A percentile compares a stretch with the other conserved stretches of the same genome.
These are phyloP conservation scores for Penicillium cinerascens DNA, from an alignment of 495 filamentous ascomycete species.

Conservation along the genomic window DNA sequence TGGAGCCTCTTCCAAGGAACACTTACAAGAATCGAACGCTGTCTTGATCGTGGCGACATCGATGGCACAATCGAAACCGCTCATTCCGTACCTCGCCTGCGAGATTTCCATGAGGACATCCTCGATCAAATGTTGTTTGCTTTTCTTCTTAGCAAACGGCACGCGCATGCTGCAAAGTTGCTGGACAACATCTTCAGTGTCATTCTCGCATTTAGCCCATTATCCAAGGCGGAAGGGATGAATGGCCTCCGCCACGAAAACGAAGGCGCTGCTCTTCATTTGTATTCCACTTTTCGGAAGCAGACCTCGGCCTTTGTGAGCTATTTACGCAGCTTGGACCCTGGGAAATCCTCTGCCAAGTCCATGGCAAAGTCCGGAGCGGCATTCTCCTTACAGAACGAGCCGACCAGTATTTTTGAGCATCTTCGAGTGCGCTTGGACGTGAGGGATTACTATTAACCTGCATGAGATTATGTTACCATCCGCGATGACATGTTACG, in stretches of 20 bases:
- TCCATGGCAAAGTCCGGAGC: conserved; percentile 24
- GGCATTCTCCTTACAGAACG: conserved; percentile 26
- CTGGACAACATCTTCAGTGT: conserved; percentile 74
- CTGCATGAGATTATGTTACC: background rate
- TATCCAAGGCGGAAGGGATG: conserved; percentile 43
- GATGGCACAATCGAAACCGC: conserved; percentile 51
- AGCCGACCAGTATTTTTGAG: conserved; percentile 45
- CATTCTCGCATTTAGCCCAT: conserved; percentile 64
- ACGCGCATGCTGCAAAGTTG: conserved; percentile 62
- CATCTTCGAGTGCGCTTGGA: conserved; percentile 47
- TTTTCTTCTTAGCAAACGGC: conserved; percentile 56
- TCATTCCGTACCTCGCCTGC: conserved; percentile 56
- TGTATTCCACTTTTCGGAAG: conserved; percentile 63
- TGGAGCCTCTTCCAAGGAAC: conserved; percentile 69
- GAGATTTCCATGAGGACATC: conserved; percentile 69
- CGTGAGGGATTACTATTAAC: conserved; percentile 48
- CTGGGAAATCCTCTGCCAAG: conserved; percentile 44
- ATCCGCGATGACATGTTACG: background rate
- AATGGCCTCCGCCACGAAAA: conserved; percentile 33
- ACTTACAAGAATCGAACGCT: conserved; percentile 59
- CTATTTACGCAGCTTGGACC: conserved; percentile 41
- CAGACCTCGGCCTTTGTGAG: conserved; percentile 62
- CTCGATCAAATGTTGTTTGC: conserved; percentile 76
- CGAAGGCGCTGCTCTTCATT: conserved; percentile 42
- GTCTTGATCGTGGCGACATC: conserved; percentile 46